phyloP scores from a whole-genome alignment of 805 yeast genomes.

The Starmerella vaccinii region DNA sequence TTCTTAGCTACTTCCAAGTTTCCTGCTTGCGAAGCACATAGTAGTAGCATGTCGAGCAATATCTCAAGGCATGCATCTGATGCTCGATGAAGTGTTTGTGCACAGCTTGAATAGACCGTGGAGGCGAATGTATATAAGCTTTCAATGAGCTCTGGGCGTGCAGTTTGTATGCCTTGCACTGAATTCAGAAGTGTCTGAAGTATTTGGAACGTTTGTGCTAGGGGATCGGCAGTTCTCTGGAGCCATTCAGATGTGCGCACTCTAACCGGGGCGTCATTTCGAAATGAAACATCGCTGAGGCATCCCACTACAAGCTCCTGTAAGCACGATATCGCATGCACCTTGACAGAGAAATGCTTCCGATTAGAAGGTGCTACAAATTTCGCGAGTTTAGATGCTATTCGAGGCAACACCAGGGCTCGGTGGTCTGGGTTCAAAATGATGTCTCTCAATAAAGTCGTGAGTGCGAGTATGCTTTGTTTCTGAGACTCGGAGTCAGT shows the following conservation, averaged over 20 bases:
- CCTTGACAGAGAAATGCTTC: constrained; percentile 17
- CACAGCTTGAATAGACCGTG: not conserved
- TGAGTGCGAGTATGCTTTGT: constrained; percentile 21
- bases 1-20: not conserved
- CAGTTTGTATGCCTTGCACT: not conserved
- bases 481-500: constrained; percentile 19
- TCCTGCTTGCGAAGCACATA: constrained; percentile 7
- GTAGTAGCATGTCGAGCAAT: constrained; percentile 10
- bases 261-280: not conserved
- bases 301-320: constrained; percentile 2
- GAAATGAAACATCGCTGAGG: constrained; percentile 2
- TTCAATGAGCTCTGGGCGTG: constrained; percentile 9
- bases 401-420: constrained; percentile 19
- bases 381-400: constrained; percentile 19
- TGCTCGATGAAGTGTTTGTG: not conserved
- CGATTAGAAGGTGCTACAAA: constrained; percentile 13
- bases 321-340: constrained; percentile 11
- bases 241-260: constrained; percentile 14
- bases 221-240: constrained; percentile 4
- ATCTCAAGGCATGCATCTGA: not conserved
- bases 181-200: constrained; percentile 2
- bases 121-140: constrained; percentile 8
- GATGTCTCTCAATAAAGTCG: constrained; percentile 9
- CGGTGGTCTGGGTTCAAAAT: constrained; percentile 14
- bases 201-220: constrained; percentile 5